Evolutionary conservation across 1,284 basidiomycete genomes (phyloP).

Genomic region (Irpex rosettiformis): DNA sequence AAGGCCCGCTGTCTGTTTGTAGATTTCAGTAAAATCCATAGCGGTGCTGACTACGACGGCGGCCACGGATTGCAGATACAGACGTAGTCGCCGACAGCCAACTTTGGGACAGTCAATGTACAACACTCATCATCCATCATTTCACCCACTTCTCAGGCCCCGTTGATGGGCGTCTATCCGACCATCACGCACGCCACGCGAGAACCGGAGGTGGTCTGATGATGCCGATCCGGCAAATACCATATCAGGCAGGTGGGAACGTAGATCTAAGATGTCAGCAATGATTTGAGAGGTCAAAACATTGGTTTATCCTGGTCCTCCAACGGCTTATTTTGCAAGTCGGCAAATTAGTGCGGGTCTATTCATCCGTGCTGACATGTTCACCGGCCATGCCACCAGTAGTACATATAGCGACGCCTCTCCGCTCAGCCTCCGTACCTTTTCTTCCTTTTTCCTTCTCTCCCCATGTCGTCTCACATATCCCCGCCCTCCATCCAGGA

Average conservation of each 20-base stretch:
- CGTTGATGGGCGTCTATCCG: constrained; percentile 3
- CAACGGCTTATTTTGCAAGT: background rate
- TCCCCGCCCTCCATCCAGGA: background rate
- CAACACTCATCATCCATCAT: background rate
- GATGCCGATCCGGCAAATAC: background rate
- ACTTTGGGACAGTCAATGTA: constrained; percentile 1
- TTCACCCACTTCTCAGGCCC: background rate
- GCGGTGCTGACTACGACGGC: background rate
- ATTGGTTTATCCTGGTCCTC: background rate
- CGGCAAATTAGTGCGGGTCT: background rate
- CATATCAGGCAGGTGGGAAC: background rate
- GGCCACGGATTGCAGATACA: background rate
- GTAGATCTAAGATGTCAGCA: background rate
- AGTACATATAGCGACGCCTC: background rate
- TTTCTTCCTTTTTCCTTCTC: background rate
- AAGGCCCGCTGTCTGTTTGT: constrained; percentile 63
- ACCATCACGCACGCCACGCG: constrained; percentile 7
- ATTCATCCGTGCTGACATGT: constrained; percentile 6
- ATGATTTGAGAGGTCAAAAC: background rate
- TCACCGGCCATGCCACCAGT: background rate
- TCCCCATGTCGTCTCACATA: background rate
- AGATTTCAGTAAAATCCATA: constrained; percentile 76
- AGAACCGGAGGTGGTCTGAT: background rate
- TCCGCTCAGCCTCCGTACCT: background rate
- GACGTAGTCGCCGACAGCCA: background rate